Evolutionary conservation across 441 rosid genomes (phyloP).

Genomic region (Corymbia citriodora): DNA sequence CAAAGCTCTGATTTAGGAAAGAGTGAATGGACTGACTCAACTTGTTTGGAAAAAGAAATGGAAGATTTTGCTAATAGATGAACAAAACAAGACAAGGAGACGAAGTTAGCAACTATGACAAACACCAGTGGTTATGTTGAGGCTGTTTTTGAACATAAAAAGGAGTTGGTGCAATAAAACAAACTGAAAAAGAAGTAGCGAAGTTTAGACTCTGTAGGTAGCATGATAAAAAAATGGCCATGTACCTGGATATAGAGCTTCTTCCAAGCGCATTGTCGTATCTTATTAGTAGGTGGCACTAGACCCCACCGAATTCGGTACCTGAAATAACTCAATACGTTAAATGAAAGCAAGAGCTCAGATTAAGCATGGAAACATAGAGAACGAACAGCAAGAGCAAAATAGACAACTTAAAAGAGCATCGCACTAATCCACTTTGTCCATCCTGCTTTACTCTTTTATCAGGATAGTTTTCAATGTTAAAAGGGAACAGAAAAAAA

Average conservation of each 20-base stretch:
- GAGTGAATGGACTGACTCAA: background rate
- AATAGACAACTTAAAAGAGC: background rate
- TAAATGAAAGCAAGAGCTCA: background rate
- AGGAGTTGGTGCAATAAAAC: background rate
- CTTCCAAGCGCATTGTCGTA: conserved; percentile 83
- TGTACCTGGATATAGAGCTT: conserved; percentile 80
- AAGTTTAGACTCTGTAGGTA: background rate
- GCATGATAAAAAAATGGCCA: background rate
- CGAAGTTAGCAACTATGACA: background rate
- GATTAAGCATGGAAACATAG: background rate
- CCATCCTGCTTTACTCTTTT: background rate
- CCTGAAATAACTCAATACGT: conserved; percentile 16
- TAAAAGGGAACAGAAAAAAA: background rate
- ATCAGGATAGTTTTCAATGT: background rate
- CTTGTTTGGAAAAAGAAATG: background rate
- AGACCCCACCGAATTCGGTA: conserved; percentile 87
- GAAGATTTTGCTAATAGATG: background rate
- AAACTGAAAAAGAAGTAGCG: background rate
- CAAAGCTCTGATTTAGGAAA: background rate
- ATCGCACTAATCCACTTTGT: background rate
- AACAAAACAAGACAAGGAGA: background rate
- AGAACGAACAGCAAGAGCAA: background rate
- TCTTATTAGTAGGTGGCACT: conserved; percentile 43
- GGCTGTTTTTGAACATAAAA: background rate
- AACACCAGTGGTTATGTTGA: background rate